Evolutionary conservation across 2,329 filamentous ascomycete genomes (phyloP).

Genomic region (Raffaelea albimanens): DNA sequence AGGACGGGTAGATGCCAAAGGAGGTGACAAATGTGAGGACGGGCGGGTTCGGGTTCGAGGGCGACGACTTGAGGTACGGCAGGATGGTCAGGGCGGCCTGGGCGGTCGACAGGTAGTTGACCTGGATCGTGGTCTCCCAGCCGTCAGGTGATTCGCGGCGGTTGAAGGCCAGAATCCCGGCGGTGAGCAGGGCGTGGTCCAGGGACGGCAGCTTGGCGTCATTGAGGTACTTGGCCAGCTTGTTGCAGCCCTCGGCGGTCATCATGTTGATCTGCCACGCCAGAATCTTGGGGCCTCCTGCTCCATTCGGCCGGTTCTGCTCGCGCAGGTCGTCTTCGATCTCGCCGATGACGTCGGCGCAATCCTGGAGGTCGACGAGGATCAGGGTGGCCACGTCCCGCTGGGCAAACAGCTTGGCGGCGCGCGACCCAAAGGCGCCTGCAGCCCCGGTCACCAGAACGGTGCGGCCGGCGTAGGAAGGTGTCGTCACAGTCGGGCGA

Average conservation of each 20-base stretch:
- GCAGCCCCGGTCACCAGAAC: constrained; percentile 26
- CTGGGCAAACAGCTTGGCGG: constrained; percentile 25
- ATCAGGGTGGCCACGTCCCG: constrained; percentile 24
- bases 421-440: constrained; percentile 25
- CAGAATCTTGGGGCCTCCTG: constrained; percentile 23
- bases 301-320: constrained; percentile 11
- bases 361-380: constrained; percentile 25
- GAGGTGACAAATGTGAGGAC: constrained; percentile 28
- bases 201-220: constrained; percentile 19
- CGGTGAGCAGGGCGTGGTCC: constrained; percentile 27
- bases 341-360: constrained; percentile 20
- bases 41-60: constrained; percentile 20
- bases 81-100: constrained; percentile 24
- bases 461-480: constrained; percentile 26
- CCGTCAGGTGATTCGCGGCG: constrained; percentile 26
- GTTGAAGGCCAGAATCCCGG: constrained; percentile 26
- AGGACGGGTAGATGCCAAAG: constrained; percentile 27
- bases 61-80: constrained; percentile 17
- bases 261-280: constrained; percentile 28
- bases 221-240: constrained; percentile 20
- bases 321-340: constrained; percentile 22
- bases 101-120: constrained; percentile 26
- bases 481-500: constrained; percentile 21
- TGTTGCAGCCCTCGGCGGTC: constrained; percentile 24
- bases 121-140: constrained; percentile 28